These are phyloP conservation scores for Coemansia sp. DNA, from an alignment of 192 early-diverging fungal species.

Conservation along the genomic window DNA sequence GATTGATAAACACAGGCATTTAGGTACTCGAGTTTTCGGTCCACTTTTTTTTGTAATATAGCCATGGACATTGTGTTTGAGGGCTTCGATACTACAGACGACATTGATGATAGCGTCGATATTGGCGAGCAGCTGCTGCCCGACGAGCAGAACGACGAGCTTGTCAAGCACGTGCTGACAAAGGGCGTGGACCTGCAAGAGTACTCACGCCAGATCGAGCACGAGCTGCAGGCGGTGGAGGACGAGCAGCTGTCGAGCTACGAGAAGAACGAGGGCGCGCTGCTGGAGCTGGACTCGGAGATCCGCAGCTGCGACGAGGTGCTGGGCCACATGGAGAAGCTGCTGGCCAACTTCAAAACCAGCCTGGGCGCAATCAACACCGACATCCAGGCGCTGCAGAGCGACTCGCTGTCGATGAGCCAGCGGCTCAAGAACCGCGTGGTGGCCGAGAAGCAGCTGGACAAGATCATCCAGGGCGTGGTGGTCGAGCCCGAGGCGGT, in stretches of 20 bases:
- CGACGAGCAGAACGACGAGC: slow-evolving; percentile 80
- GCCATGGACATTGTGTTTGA: slow-evolving; percentile 31
- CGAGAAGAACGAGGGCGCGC: slow-evolving; percentile 32
- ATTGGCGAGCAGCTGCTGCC: slow-evolving; percentile 16
- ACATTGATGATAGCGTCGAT: slow-evolving; percentile 1
- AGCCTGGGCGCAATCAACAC: slow-evolving; percentile 84
- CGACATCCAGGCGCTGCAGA: slow-evolving; percentile 87
- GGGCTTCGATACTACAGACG: slow-evolving; percentile 42
- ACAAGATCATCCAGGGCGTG: slow-evolving; percentile 77
- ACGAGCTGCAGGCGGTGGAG: slow-evolving; percentile 69
- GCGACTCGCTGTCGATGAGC: slow-evolving; percentile 76
- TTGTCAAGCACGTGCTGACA: slow-evolving; percentile 76
- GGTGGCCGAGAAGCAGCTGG: slow-evolving; percentile 73
- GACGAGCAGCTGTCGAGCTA: slow-evolving; percentile 59
- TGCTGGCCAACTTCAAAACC: slow-evolving; percentile 81
- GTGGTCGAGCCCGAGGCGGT: slow-evolving; percentile 75
- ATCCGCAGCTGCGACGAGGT: slow-evolving; percentile 71
- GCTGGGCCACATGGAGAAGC: slow-evolving; percentile 79
- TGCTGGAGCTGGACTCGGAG: slow-evolving; percentile 46
- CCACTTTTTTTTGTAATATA: neutral
- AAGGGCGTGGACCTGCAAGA: slow-evolving; percentile 83
- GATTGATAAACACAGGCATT: neutral
- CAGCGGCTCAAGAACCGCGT: slow-evolving; percentile 81
- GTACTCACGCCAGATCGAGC: slow-evolving; percentile 76
- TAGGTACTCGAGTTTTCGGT: neutral